These are phyloP conservation scores for Drechslerella stenobrocha DNA, from an alignment of 2,329 filamentous ascomycete species.

Conservation along the genomic window DNA sequence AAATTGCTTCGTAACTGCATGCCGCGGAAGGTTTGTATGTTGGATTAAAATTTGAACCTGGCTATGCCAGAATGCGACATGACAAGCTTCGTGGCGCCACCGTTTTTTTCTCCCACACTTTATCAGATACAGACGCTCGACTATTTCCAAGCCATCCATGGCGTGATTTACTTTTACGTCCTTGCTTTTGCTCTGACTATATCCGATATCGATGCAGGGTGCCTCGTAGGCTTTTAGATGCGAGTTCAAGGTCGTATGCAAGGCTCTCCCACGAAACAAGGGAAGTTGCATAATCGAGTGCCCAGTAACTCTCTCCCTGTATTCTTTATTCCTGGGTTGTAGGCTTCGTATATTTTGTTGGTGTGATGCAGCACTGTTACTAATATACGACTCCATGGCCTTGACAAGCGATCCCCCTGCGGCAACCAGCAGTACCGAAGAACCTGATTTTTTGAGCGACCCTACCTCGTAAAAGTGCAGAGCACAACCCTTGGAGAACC, in stretches of 20 bases:
- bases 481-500: too few species aligned
- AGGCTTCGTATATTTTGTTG: too few species aligned
- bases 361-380: too few species aligned
- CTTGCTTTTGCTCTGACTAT: conserved; percentile 1
- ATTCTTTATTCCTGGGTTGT: background rate
- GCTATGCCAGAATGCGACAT: too few species aligned
- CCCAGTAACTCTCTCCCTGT: background rate
- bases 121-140: background rate
- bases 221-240: background rate
- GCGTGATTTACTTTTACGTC: background rate
- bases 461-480: too few species aligned
- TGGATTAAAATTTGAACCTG: too few species aligned
- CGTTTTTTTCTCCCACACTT: background rate
- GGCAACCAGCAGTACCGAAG: too few species aligned
- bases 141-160: background rate
- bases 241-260: background rate
- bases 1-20: background rate
- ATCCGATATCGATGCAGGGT: background rate
- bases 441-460: too few species aligned
- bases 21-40: background rate
- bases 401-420: too few species aligned
- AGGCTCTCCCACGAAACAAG: conserved; percentile 5
- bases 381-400: too few species aligned
- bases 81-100: background rate
- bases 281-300: background rate